Base-by-base conservation (phyloP, 768 basidiomycete genomes). In the Candolleomyces eurysporus region DNA sequence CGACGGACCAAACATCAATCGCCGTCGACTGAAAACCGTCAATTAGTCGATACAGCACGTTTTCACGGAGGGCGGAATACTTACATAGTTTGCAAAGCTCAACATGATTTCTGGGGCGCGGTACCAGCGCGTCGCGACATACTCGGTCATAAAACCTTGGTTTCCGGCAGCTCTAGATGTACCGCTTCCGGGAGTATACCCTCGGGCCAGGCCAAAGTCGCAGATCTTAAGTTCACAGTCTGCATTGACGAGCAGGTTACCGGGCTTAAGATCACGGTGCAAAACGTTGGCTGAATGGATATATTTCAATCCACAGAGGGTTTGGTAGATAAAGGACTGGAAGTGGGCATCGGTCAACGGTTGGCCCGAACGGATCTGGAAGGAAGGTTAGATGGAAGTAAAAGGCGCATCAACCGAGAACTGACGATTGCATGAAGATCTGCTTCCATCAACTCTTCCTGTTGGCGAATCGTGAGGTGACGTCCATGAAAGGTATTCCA, bases 401-500 rank as follows among this genome's bases (percentile, higher is more conserved):
- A 17, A 49, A 30, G 48, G 40, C 10, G 14, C 19, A 45, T 8
- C 54, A 36, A 11, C 11, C 6, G 6, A 11, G 19, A 48, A 71
- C 86, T 75, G 68, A 96, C 95, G 74, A 99, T 99, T 19, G 97
- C 97, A 69, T 98, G 97, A 19, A 99, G 83, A 84, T 99, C 97
- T 59, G 97, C 97, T 73, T 99, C 97, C 97, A 98, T 99, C 66
- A 98, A 86, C 74, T 99, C 97, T 79, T 98, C 96, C 91, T 98
- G 49, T 51, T 21, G 13, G 49, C 22, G 14, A n/a, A 60, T 17
- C 22, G 49, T 55, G 16, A 42, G 50, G 66, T 57, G 40, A 22
- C 19, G 22, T 45, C n/a, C 13, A 22, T 31, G 42, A 62, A 55
- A 22, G 62, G 57, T 39, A 32, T 31, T 16, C 16, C 13, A 49